These are phyloP conservation scores for Tulasnella sp. DNA, from an alignment of 768 basidiomycete species.

Conservation along the genomic window DNA sequence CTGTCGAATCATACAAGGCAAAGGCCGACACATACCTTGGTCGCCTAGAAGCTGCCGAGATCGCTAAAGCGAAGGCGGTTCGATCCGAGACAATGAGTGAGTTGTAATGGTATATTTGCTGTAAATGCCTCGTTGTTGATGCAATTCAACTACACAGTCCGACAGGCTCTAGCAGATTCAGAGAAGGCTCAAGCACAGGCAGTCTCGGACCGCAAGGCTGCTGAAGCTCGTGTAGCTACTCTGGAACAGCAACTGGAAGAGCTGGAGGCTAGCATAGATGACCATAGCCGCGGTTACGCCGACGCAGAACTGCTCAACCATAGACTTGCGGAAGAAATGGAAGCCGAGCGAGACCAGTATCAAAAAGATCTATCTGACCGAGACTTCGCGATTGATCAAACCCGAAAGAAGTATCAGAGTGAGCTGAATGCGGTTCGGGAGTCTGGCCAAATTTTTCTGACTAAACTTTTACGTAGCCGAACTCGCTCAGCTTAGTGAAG, in stretches of 20 bases:
- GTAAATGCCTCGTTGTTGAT: not conserved
- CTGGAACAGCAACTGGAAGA: constrained; percentile 50
- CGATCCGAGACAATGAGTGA: constrained; percentile 57
- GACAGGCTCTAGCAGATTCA: constrained; percentile 51
- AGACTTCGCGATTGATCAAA: constrained; percentile 71
- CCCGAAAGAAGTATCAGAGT: constrained; percentile 83
- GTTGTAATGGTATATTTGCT: constrained; percentile 17
- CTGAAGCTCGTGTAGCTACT: constrained; percentile 42
- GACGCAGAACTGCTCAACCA: constrained; percentile 58
- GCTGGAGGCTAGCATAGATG: constrained; percentile 56
- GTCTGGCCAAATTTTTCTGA: not conserved
- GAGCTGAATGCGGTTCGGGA: constrained; percentile 15
- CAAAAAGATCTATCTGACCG: constrained; percentile 72
- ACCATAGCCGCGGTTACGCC: constrained; percentile 58
- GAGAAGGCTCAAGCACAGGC: constrained; percentile 51
- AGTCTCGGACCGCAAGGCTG: constrained; percentile 44
- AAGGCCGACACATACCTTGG: constrained; percentile 53
- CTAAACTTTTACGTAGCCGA: constrained; percentile 43
- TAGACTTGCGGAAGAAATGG: constrained; percentile 65
- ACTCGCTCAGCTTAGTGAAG: constrained; percentile 71
- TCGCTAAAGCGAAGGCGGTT: constrained; percentile 55
- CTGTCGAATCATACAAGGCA: constrained; percentile 55
- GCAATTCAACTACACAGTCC: constrained; percentile 36
- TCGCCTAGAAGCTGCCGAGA: constrained; percentile 59
- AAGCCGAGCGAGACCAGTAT: constrained; percentile 69